phyloP scores from a whole-genome alignment of 2,329 filamentous ascomycete genomes.

The Xylariaceae sp. region DNA sequence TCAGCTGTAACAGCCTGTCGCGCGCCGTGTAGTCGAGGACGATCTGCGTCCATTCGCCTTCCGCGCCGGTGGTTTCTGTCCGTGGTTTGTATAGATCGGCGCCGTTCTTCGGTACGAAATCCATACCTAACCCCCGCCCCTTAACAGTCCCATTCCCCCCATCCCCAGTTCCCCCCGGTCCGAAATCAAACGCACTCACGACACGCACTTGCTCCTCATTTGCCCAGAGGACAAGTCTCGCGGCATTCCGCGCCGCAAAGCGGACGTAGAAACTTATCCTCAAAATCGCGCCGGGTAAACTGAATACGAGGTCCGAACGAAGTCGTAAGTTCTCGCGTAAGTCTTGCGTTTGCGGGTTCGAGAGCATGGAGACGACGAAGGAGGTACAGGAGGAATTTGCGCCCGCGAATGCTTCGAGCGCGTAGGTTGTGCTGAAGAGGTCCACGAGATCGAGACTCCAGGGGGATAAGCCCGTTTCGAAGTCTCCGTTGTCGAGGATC shows the following conservation, averaged over 20 bases:
- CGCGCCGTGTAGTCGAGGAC: conserved; percentile 44
- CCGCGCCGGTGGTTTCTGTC: neutral
- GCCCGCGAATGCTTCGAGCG: conserved; percentile 10
- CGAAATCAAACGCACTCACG: conserved; percentile 5
- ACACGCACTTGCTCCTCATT: conserved; percentile 32
- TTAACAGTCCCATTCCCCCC: neutral
- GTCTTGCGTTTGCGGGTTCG: conserved; percentile 23
- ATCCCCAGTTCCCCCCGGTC: conserved; percentile 3
- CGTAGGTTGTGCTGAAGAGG: conserved; percentile 26
- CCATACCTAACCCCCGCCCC: too few relatives aligned
- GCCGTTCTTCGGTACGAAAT: too few relatives aligned
- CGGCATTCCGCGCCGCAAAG: conserved; percentile 30
- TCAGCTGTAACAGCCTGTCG: conserved; percentile 23
- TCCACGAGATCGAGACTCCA: conserved; percentile 29
- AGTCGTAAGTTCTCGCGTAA: conserved; percentile 25
- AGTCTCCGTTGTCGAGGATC: conserved; percentile 28
- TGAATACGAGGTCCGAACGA: conserved; percentile 19
- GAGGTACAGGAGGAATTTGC: conserved; percentile 24
- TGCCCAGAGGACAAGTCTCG: conserved; percentile 33
- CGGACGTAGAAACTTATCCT: conserved; percentile 23
- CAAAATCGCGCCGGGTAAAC: conserved; percentile 12
- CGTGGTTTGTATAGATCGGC: too few relatives aligned
- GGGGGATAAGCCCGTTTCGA: conserved; percentile 26
- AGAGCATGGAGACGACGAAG: conserved; percentile 23
- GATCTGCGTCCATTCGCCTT: conserved; percentile 32